Evolutionary conservation across 306 rosid species (phyloP).

Genomic region (Dalbergia cochinchinensis): DNA sequence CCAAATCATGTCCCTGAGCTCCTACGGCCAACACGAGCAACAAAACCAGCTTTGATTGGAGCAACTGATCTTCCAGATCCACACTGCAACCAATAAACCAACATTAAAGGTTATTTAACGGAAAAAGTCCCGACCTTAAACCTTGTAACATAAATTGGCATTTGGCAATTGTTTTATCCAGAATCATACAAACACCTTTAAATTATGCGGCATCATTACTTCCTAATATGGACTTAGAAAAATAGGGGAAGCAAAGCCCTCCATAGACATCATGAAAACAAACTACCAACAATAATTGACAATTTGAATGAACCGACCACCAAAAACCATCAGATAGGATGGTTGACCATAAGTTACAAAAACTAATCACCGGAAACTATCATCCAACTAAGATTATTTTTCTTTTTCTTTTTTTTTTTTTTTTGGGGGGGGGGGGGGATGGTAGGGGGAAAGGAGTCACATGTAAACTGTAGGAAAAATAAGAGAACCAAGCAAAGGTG

Average conservation of each 20-base stretch:
- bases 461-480: neutral
- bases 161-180: neutral
- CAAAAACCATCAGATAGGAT: neutral
- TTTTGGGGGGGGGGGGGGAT: too few relatives aligned
- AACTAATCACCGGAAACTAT: neutral
- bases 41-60: slow-evolving; percentile 95
- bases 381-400: neutral
- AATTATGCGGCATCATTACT: neutral
- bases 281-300: neutral
- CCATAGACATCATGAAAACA: neutral
- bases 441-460: neutral
- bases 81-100: slow-evolving; percentile 64
- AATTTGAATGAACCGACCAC: neutral
- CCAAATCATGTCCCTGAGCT: slow-evolving; percentile 69
- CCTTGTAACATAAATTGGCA: neutral
- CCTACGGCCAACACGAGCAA: slow-evolving; percentile 97
- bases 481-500: neutral
- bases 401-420: too few relatives aligned
- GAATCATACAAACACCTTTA: neutral
- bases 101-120: neutral
- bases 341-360: neutral
- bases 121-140: neutral
- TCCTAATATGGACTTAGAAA: too few relatives aligned
- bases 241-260: neutral
- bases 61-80: slow-evolving; percentile 97